Base-by-base conservation (phyloP, 306 rosid genomes). In the Abrus pulchellus region DNA sequence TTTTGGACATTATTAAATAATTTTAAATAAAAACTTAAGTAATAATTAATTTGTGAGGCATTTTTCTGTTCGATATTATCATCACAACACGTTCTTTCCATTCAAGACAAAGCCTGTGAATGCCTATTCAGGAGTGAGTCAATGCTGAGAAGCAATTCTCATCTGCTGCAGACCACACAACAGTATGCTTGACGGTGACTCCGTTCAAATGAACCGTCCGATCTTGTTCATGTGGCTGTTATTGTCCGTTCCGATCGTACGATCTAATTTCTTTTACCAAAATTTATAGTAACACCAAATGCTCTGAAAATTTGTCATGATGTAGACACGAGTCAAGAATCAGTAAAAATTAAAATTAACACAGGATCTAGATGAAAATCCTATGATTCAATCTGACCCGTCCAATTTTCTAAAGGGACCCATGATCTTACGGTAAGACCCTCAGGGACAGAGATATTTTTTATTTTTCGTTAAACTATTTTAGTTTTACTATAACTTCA, bases 131-230 rank as follows among this genome's bases (percentile, higher is more conserved):
- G 38, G 41, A 56, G 20, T 13, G 75, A 64, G 72, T 47, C 68
- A 38, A 38, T 55, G 43, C 32, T 29, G 56, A 57, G 68, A 33
- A 72, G 56, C 69, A 62, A 52, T 62, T 70, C 45, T 7, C 48
- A 50, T 77, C 32, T n/a, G 47, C 11, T 28, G 45, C 10, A 6
- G 28, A 61, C 56, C 45, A 9, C 45, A 33, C 0, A 53, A 41
- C 81, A 54, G 55, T 81, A 30, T 52, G 30, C 54, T 27, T 53
- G 77, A 76, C 6, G 40, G 77, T 44, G 83, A 71, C 62, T 32
- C 40, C 10, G 12, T 53, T 40, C 7, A 56, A 41, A 8, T 63
- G 66, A 81, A 6, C 68, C 77, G 36, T 52, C 41, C 4, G 9
- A 77, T 72, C 49, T 3, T 8, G 48, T 7, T 72, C 49, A 3